Conservation (phyloP, 768 basidiomycete species). For the Suillus subaureus region DNA sequence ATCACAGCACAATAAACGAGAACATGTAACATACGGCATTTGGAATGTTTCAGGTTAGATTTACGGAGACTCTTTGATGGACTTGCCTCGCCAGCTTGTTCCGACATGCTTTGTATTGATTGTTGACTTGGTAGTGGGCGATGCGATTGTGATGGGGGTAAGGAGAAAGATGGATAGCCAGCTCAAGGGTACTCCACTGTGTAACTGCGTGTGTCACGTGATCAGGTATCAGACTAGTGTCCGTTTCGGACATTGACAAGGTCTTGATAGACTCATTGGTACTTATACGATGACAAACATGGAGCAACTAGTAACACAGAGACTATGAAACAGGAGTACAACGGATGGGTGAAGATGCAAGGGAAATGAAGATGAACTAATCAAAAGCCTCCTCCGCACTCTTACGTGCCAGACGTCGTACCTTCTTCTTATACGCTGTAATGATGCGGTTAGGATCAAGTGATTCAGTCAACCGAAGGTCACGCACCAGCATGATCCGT, state of each 20-base stretch:
- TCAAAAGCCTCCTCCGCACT: conserved; percentile 91
- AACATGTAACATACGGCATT: conserved; percentile 34
- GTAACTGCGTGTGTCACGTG: background rate
- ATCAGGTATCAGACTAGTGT: background rate
- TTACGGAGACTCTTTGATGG: conserved; percentile 22
- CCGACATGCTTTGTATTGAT: conserved; percentile 31
- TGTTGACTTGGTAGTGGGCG: conserved; percentile 5
- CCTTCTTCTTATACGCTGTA: conserved; percentile 92
- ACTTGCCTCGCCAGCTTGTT: conserved; percentile 46
- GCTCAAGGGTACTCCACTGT: background rate
- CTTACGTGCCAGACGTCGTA: conserved; percentile 81
- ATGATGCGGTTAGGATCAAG: conserved; percentile 19
- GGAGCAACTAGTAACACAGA: conserved; percentile 11
- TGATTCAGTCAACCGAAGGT: conserved; percentile 6
- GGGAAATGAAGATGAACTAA: conserved; percentile 28
- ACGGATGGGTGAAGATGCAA: background rate
- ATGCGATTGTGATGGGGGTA: conserved; percentile 16
- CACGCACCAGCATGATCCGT: conserved; percentile 59
- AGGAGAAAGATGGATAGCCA: background rate
- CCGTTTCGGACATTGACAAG: background rate
- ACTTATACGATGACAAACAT: conserved; percentile 4
- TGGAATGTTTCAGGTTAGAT: conserved; percentile 26
- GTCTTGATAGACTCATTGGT: background rate
- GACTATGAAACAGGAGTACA: conserved; percentile 11
- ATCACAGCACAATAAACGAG: conserved; percentile 22